Base-by-base conservation (phyloP, 1,284 basidiomycete genomes). In the Flammula alnicola region DNA sequence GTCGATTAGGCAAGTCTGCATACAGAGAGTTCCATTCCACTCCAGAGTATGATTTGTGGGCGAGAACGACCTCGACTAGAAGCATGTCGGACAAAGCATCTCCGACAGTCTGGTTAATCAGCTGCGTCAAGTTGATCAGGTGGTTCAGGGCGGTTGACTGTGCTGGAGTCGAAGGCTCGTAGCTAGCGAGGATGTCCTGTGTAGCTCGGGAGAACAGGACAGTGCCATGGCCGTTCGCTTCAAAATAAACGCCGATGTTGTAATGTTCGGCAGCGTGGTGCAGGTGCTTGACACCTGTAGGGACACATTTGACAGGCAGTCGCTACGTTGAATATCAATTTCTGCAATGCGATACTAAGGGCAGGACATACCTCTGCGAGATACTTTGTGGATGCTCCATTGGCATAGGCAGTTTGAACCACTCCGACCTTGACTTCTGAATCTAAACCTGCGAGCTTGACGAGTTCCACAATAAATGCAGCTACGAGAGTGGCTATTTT, bases 61-160 rank as follows among this genome's bases (percentile, higher is more conserved):
- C 81, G 23, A 99, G 84, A 27, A 99, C 91, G 16, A 88, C 86
- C 65, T 98, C 95, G 41, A 99, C 95, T 26, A 99, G 83, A 27
- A 99, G 84, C 83, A 98, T 88, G 69, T 99, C 97, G 8, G 93
- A 95, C 11, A 99, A 76, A 1, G 95, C 96, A 70, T 99, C 97
- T 5, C 97, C 97, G 26, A 99, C 97, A 4, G 97, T 97, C 71
- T 99, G 97, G 65, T 99, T 99, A 74, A 99, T 96, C 37, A 99
- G 75, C 29, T 91, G 79, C 9, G 86, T 85, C 52, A 98, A 77
- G 56, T 88, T 87, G 42, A 80, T 71, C 22, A 98, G 75, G 64
- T 95, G 83, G 44, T 80, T 82, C 36, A 94, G 79, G 27, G 92
- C 91, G 6, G 86, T 90, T 11, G 83, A 81, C 58, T 93, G 86